A percentile compares a stretch with the other conserved stretches of the same genome.
phyloP scores from a whole-genome alignment of 805 yeast species.

The Zygosaccharomyces bailii region DNA sequence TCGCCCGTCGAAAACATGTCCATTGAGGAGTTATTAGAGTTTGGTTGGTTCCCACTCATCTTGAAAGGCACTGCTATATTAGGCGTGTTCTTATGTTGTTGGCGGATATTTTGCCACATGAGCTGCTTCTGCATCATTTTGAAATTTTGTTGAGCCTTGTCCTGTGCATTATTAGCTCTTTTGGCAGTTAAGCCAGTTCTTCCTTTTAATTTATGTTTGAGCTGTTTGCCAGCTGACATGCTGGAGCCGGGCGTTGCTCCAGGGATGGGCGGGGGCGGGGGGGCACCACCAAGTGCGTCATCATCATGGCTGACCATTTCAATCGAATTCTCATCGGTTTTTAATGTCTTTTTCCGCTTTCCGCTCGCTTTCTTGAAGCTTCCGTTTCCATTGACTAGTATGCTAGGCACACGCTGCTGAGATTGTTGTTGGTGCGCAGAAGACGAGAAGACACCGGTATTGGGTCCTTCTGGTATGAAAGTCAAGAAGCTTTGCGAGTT shows the following conservation, averaged over 20 bases:
- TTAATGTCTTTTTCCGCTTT: conserved; percentile 7
- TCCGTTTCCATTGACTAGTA: conserved; percentile 29
- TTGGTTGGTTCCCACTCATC: conserved; percentile 16
- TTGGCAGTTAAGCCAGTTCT: background rate
- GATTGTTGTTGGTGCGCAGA: conserved; percentile 8
- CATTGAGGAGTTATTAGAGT: conserved; percentile 24
- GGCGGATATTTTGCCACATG: conserved; percentile 18
- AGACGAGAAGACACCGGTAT: conserved; percentile 10
- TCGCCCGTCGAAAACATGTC: conserved; percentile 27
- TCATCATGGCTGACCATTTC: conserved; percentile 8
- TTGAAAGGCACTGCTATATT: conserved; percentile 11
- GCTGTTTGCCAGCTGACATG: conserved; percentile 3
- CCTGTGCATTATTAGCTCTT: conserved; percentile 25
- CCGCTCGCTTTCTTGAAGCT: conserved; percentile 6
- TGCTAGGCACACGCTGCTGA: conserved; percentile 16
- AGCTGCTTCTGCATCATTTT: conserved; percentile 21
- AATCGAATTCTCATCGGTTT: conserved; percentile 6
- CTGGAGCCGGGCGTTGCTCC: conserved; percentile 3
- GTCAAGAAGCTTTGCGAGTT: conserved; percentile 15
- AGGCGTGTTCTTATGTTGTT: conserved; percentile 10
- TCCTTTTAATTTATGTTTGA: conserved; percentile 4
- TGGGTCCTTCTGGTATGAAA: conserved; percentile 24
- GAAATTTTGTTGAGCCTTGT: conserved; percentile 28
- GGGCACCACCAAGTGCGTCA: background rate
- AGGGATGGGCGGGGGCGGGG: conserved; percentile 4